Evolutionary conservation across 2,329 filamentous ascomycete species (phyloP).

Genomic region (Trichophyton simii): DNA sequence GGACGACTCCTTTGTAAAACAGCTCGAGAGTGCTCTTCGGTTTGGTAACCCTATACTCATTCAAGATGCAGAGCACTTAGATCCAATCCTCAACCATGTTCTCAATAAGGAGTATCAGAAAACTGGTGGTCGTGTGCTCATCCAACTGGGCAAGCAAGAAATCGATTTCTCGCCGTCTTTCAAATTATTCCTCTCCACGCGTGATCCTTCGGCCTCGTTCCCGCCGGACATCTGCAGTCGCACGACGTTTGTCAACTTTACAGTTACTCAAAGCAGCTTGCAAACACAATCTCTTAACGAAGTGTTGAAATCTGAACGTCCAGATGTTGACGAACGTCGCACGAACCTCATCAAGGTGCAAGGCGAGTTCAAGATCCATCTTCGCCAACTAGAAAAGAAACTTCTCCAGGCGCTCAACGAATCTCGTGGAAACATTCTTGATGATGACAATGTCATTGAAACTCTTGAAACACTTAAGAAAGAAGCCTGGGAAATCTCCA

Average conservation of each 20-base stretch:
- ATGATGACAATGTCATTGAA: conserved; percentile 96
- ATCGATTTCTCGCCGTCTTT: conserved; percentile 98
- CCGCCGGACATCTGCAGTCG: conserved; percentile 94
- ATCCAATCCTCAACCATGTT: conserved; percentile 94
- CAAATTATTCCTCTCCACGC: conserved; percentile 85
- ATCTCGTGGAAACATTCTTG: conserved; percentile 91
- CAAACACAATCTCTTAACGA: conserved; percentile 97
- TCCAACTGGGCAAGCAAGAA: conserved; percentile 95
- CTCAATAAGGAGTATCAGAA: conserved; percentile 99
- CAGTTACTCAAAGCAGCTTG: conserved; percentile 94
- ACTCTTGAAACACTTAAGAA: conserved; percentile 96
- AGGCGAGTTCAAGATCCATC: conserved; percentile 97
- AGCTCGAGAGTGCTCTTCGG: conserved; percentile 87
- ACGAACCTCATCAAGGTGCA: conserved; percentile 98
- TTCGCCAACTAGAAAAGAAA: conserved; percentile 87
- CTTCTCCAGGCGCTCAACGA: conserved; percentile 92
- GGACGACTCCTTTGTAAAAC: conserved; percentile 95
- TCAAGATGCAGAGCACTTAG: conserved; percentile 92
- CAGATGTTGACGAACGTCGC: conserved; percentile 89
- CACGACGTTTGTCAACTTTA: conserved; percentile 98
- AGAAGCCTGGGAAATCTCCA: conserved; percentile 88
- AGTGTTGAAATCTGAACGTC: conserved; percentile 91
- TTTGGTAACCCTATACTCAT: conserved; percentile 98
- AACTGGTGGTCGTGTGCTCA: conserved; percentile 92
- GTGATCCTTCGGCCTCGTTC: conserved; percentile 91